A percentile compares a stretch with the other conserved stretches of the same genome.
Evolutionary conservation across 2,329 filamentous ascomycete species (phyloP).

Genomic region (Cytospora piceae): DNA sequence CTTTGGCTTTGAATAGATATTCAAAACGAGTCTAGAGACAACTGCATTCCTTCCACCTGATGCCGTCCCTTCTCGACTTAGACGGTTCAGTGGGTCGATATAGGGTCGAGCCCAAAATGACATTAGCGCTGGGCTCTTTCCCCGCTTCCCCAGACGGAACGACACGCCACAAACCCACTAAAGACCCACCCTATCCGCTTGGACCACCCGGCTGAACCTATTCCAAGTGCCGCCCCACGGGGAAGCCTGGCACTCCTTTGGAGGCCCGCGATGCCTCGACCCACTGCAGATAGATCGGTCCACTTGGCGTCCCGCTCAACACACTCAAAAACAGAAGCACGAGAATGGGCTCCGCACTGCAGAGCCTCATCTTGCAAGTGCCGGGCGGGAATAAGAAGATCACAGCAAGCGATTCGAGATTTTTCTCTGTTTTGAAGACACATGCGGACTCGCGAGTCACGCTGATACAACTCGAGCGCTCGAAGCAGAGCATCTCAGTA

Average conservation of each 20-base stretch:
- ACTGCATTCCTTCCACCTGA: too few species aligned
- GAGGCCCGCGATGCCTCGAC: background rate
- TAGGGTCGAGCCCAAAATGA: constrained; percentile 3
- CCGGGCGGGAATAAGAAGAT: constrained; percentile 16
- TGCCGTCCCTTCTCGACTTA: background rate
- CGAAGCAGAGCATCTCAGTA: background rate
- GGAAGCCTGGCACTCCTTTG: background rate
- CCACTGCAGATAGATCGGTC: background rate
- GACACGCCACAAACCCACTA: constrained; percentile 11
- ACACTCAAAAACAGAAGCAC: background rate
- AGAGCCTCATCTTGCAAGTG: constrained; percentile 15
- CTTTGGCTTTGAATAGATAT: too few species aligned
- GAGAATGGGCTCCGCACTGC: background rate
- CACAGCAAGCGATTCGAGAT: background rate
- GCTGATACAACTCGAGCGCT: background rate
- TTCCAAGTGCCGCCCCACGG: background rate
- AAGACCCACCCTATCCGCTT: background rate
- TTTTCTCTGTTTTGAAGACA: background rate
- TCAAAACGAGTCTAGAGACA: too few species aligned
- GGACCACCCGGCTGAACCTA: background rate
- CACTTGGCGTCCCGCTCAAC: background rate
- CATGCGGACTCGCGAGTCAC: constrained; percentile 5
- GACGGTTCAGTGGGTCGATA: background rate
- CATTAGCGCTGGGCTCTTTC: constrained; percentile 18
- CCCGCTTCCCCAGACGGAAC: constrained; percentile 31